Conservation (phyloP, 2,329 filamentous ascomycete genomes). For the Huntiella omanensis region DNA sequence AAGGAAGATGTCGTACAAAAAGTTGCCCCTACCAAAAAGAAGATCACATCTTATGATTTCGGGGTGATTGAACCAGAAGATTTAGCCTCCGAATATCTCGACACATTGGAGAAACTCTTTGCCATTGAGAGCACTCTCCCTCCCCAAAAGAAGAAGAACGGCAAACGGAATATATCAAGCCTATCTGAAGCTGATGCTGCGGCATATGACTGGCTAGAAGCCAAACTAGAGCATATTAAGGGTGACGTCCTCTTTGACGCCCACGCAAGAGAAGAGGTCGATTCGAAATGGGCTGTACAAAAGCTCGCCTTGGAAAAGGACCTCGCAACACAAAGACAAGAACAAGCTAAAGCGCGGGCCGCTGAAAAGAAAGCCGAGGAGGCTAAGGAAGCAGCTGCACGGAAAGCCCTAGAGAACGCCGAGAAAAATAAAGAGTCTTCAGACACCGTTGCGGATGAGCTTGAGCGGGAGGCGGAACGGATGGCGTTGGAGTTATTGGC, state of each 20-base stretch:
- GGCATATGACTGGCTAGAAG: conserved; percentile 45
- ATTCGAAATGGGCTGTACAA: conserved; percentile 44
- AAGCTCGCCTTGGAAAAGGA: conserved; percentile 43
- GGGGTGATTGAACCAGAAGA: conserved; percentile 59
- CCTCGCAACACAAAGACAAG: conserved; percentile 29
- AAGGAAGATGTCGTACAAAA: conserved; percentile 1
- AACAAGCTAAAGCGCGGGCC: conserved; percentile 16
- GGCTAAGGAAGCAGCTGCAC: conserved; percentile 11
- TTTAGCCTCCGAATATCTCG: conserved; percentile 57
- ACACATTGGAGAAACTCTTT: conserved; percentile 52
- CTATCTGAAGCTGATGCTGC: conserved; percentile 20
- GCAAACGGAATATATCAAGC: conserved; percentile 12
- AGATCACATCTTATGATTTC: conserved; percentile 25
- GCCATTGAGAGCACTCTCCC: conserved; percentile 31
- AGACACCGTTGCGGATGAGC: conserved; percentile 24
- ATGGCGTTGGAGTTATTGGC: conserved; percentile 41
- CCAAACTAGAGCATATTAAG: conserved; percentile 60
- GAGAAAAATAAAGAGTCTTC: background rate
- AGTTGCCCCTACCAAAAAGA: conserved; percentile 15
- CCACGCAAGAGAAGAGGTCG: conserved; percentile 29
- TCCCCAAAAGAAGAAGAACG: conserved; percentile 21
- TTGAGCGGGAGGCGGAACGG: conserved; percentile 36
- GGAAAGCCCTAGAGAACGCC: background rate
- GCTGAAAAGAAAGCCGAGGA: background rate
- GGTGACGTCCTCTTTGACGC: conserved; percentile 60